Conservation (phyloP, 495 filamentous ascomycete genomes). For the Lophiotrema nucula region DNA sequence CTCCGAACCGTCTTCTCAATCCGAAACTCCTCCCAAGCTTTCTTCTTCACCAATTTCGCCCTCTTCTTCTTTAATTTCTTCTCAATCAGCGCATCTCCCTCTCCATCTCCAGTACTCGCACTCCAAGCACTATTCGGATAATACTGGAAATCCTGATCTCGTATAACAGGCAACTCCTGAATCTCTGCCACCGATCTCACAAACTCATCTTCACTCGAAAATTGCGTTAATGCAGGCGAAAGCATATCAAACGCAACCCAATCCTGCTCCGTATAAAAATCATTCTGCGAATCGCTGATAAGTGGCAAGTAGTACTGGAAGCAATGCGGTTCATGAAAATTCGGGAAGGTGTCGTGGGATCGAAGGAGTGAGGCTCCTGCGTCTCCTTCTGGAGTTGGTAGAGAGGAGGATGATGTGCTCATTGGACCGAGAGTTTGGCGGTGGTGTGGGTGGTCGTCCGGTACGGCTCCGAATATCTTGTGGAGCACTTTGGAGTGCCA, state of each 20-base stretch:
- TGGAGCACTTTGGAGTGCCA: too few species aligned
- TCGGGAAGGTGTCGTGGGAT: too few species aligned
- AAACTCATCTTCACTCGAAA: not conserved
- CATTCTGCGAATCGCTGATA: conserved; percentile 1
- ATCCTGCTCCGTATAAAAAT: not conserved
- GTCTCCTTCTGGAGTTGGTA: too few species aligned
- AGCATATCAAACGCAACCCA: not conserved
- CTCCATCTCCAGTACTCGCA: not conserved
- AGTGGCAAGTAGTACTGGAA: conserved; percentile 24
- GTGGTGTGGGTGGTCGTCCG: too few species aligned
- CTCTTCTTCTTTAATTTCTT: not conserved
- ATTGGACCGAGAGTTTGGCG: too few species aligned
- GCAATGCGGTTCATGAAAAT: too few species aligned
- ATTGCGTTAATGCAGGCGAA: not conserved
- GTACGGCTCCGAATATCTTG: too few species aligned
- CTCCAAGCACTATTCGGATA: conserved; percentile 8
- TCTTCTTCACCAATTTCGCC: conserved; percentile 11
- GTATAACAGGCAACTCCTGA: conserved; percentile 5
- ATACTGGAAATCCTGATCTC: conserved; percentile 5
- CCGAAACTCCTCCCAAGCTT: conserved; percentile 5
- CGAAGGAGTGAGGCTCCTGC: too few species aligned
- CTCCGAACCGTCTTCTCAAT: conserved; percentile 5
- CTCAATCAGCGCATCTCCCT: not conserved
- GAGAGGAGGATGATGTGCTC: too few species aligned
- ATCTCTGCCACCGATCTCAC: not conserved